Conservation (phyloP, 257 asterid genomes). For the Leonotis leonurus region DNA sequence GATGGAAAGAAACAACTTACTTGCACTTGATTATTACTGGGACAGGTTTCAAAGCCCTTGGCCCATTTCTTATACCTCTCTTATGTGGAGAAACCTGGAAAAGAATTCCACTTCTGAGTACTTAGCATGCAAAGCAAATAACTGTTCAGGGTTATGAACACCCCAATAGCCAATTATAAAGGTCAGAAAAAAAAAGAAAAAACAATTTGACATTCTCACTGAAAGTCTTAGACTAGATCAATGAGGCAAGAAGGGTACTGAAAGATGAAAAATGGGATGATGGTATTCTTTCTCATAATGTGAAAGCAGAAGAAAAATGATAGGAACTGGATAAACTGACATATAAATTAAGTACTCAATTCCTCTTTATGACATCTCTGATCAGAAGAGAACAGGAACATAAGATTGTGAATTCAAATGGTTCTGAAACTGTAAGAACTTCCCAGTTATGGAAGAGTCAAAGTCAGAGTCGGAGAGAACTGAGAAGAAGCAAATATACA, state of each 20-base stretch:
- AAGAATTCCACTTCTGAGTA: constrained; percentile 13
- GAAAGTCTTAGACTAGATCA: neutral
- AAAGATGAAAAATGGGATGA: neutral
- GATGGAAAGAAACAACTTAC: constrained; percentile 42
- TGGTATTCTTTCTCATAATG: neutral
- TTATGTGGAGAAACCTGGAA: constrained; percentile 78
- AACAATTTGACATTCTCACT: neutral
- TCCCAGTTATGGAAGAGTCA: neutral
- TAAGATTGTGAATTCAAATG: neutral
- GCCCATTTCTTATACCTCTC: constrained; percentile 92
- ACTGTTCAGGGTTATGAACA: neutral
- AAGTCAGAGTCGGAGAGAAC: neutral
- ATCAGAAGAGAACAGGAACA: neutral
- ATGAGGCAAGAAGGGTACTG: neutral
- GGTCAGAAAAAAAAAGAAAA: neutral
- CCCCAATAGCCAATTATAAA: neutral
- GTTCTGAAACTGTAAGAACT: neutral
- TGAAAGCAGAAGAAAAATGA: neutral
- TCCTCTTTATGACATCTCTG: neutral
- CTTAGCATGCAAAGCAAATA: neutral
- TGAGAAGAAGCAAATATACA: neutral
- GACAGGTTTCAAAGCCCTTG: constrained; percentile 93
- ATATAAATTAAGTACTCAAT: neutral
- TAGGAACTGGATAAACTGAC: neutral
- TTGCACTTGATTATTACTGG: constrained; percentile 93